Percentiles rank a stretch among this genome's conserved stretches.
Evolutionary conservation across 306 rosid genomes (phyloP).

Genomic region (Potentilla sterilis): DNA sequence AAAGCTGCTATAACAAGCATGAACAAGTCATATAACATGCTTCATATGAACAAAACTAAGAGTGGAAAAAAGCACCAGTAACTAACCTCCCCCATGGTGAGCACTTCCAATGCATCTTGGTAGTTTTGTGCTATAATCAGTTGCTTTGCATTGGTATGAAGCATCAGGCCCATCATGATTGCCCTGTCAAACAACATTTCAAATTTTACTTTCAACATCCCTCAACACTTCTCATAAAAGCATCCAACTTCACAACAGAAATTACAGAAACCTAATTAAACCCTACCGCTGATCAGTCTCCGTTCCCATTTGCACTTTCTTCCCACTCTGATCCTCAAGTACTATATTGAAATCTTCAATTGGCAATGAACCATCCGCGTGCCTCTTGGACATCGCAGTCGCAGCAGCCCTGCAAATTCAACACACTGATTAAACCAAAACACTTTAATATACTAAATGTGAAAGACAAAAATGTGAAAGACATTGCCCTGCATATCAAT

Average conservation of each 20-base stretch:
- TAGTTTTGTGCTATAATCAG: conserved; percentile 51
- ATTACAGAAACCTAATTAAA: not conserved
- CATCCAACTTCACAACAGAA: conserved; percentile 7
- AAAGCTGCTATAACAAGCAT: not conserved
- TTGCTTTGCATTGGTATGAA: conserved; percentile 77
- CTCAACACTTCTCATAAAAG: not conserved
- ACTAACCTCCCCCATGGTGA: conserved; percentile 84
- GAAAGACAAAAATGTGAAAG: not conserved
- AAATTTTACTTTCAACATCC: conserved; percentile 23
- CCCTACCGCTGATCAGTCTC: conserved; percentile 81
- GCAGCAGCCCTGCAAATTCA: conserved; percentile 62
- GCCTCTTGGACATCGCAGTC: conserved; percentile 61
- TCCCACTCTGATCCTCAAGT: conserved; percentile 89
- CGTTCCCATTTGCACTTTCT: conserved; percentile 65
- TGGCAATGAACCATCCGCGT: conserved; percentile 73
- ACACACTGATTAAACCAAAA: conserved; percentile 21
- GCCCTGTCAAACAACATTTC: conserved; percentile 57
- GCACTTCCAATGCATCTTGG: conserved; percentile 86
- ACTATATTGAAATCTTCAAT: conserved; percentile 75
- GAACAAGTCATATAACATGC: not conserved
- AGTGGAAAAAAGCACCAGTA: conserved; percentile 9
- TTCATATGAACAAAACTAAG: not conserved
- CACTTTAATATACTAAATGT: conserved; percentile 4
- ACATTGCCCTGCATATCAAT: not conserved
- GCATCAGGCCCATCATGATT: conserved; percentile 95